Evolutionary conservation across 2,329 filamentous ascomycete genomes (phyloP), one percentile per base, ranked within the genome.

Genomic region (Cylindrodendrum hubeiense): DNA sequence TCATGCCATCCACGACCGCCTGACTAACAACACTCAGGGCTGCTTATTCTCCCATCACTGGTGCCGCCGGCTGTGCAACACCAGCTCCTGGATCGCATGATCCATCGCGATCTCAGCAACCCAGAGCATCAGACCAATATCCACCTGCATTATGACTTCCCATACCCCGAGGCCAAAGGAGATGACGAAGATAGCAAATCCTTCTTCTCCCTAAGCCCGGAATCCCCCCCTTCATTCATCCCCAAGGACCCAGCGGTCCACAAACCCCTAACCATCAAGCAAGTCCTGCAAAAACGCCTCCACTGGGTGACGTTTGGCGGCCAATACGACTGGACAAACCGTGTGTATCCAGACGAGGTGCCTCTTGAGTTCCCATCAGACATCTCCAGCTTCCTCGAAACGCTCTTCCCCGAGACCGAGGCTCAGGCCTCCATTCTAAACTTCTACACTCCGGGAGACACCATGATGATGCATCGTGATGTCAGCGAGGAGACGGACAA

Each of bases 291-390:
- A 62, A 92, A 91, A 67, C 95, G 93, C 67, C 86, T 98, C 24
- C 93, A 95, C 71, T 99, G 96, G 96, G 88, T 97, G 44, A 98
- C 95, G 0, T 87, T 99, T 3, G 96, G 96, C 53, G 95, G 94
- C 0, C 96, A 98, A 78, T 98, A 98, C 79, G 93, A 98, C 81
- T 98, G 95, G 96, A 97, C 94, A 0, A 88, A 89, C 61, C 95
- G 97, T 70, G 82, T 88, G 13, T 98, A 98, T 75, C 94, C 95
- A 0, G 78, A 83, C 10, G 84, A 86, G n/a, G 65, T 78, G 4
- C 90, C 92, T 1, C 93, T 93, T 0, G 74, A 81, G 0, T 98
- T 98, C 72, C 95, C 95, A 0, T 43, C 77, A 1, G 94, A 97
- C 75, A 86, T 97, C 52, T 89, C 89, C 4, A 78, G 76, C 1